phyloP scores from a whole-genome alignment of 2,329 filamentous ascomycete species.

The Colletotrichum sp. region DNA sequence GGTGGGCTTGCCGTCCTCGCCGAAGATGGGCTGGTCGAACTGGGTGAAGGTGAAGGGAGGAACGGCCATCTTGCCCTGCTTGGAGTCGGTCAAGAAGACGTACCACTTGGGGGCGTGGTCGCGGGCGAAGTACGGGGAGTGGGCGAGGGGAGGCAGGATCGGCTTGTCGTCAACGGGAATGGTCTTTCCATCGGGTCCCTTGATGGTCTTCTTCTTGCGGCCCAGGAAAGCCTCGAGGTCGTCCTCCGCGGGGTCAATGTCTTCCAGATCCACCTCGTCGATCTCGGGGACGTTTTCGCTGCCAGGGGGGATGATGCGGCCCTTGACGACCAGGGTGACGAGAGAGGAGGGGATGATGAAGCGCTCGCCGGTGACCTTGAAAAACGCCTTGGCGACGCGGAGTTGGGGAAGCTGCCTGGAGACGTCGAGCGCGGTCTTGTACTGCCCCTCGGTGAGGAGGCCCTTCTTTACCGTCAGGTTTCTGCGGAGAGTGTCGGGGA shows the following conservation, averaged over 20 bases:
- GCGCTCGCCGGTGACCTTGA: slow-evolving; percentile 96
- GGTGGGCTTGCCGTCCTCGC: slow-evolving; percentile 81
- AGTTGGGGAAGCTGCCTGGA: slow-evolving; percentile 86
- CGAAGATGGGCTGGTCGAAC: slow-evolving; percentile 89
- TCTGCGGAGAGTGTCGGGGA: slow-evolving; percentile 77
- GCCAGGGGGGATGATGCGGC: slow-evolving; percentile 89
- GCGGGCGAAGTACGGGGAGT: slow-evolving; percentile 88
- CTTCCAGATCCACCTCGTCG: slow-evolving; percentile 81
- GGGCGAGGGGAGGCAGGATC: slow-evolving; percentile 82
- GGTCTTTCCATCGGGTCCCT: slow-evolving; percentile 64
- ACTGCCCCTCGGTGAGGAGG: slow-evolving; percentile 78
- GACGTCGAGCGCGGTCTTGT: slow-evolving; percentile 75
- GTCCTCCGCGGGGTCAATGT: slow-evolving; percentile 90
- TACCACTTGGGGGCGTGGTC: slow-evolving; percentile 93
- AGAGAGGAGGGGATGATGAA: slow-evolving; percentile 91
- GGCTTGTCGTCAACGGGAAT: slow-evolving; percentile 64
- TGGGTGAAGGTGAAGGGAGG: slow-evolving; percentile 94
- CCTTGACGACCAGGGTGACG: slow-evolving; percentile 94
- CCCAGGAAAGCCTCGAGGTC: slow-evolving; percentile 86
- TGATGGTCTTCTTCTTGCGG: slow-evolving; percentile 70
- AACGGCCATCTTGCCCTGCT: slow-evolving; percentile 94
- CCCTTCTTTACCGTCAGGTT: slow-evolving; percentile 72
- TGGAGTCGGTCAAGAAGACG: slow-evolving; percentile 91
- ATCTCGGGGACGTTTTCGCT: slow-evolving; percentile 76
- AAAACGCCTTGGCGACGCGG: slow-evolving; percentile 90